Base-by-base conservation (phyloP, 208 protist species). In the Crithidia bombi region DNA sequence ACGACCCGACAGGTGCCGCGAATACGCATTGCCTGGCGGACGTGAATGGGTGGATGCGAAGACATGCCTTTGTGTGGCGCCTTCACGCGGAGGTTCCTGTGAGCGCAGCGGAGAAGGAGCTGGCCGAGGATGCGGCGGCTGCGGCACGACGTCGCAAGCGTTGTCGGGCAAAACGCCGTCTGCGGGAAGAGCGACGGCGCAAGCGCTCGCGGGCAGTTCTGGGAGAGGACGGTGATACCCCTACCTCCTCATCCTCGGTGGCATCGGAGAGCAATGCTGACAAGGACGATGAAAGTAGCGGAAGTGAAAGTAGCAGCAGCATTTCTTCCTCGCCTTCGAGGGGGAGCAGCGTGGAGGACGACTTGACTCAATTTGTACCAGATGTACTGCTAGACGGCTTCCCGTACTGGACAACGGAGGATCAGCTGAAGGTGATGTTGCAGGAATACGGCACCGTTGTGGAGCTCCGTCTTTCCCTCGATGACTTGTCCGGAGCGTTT, bases 371-470 rank as follows among this genome's bases (percentile, higher is more conserved):
- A 43, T 94, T 93, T 74, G 83, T 96, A 26, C 89, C 91, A 0
- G 88, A 96, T 61, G 55, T 96, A 0, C 50, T 96, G 33, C 70
- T 96, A 19, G 87, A 91, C 68, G 87, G 86, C 14, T 82, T 96
- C 26, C 91, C 91, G 19, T 94, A 93, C 68, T 94, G 86, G 83
- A 74, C 83, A 26, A 92, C 81, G 12, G 86, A 88, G 62, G 87
- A 90, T 56, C 84, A 96, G 70, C 63, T 96, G 36, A 85, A 81
- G 49, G 81, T 85, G 39, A 73, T 86, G 39, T 73, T 91, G 36
- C 82, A 83, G 66, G 74, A 87, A n/a, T 89, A 87, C 70, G 91
- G 91, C 43, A 80, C 49, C 19, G 73, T 92, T 1, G 49, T 65
- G 7, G 73, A 80, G 30, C 56, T 96, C 25, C 85, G 83, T 5